These are phyloP conservation scores for Senecio squalidus DNA, from an alignment of 140 eudicot genomes.

Conservation along the genomic window DNA sequence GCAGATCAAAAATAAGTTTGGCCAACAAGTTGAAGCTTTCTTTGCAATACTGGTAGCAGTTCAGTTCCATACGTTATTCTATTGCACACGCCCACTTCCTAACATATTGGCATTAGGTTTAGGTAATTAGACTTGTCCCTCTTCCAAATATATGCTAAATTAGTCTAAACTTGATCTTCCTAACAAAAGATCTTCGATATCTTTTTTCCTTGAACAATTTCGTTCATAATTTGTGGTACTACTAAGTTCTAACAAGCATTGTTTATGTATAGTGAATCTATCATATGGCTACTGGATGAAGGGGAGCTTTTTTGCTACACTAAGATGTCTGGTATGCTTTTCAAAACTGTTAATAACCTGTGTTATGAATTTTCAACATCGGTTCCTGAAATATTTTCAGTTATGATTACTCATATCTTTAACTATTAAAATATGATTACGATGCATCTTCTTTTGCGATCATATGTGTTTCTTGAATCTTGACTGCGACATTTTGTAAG, in stretches of 20 bases:
- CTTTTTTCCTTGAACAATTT: no score
- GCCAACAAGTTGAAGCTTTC: slow-evolving; percentile 85
- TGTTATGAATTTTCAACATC: slow-evolving; percentile 1
- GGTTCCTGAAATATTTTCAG: not conserved
- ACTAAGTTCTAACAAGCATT: not conserved
- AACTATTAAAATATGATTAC: not conserved
- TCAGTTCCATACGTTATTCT: slow-evolving; percentile 92
- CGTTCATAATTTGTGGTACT: not conserved
- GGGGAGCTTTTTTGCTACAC: slow-evolving; percentile 66
- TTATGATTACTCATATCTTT: not conserved
- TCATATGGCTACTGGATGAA: slow-evolving; percentile 88
- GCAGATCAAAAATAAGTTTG: slow-evolving; percentile 85
- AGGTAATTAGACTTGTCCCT: slow-evolving; percentile 43
- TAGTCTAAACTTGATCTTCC: no score
- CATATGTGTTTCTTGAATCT: not conserved
- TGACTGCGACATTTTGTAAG: not conserved
- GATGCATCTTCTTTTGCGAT: not conserved
- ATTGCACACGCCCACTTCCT: slow-evolving; percentile 98
- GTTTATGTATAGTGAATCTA: slow-evolving; percentile 63
- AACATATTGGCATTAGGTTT: slow-evolving; percentile 85
- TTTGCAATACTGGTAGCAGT: slow-evolving; percentile 71
- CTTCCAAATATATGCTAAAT: no score
- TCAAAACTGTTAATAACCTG: not conserved
- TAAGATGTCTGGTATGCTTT: slow-evolving; percentile 70
- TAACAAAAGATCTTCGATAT: no score